Conservation (phyloP, 202 grass and related monocot genomes). For the Brachypodium distachyon region DNA sequence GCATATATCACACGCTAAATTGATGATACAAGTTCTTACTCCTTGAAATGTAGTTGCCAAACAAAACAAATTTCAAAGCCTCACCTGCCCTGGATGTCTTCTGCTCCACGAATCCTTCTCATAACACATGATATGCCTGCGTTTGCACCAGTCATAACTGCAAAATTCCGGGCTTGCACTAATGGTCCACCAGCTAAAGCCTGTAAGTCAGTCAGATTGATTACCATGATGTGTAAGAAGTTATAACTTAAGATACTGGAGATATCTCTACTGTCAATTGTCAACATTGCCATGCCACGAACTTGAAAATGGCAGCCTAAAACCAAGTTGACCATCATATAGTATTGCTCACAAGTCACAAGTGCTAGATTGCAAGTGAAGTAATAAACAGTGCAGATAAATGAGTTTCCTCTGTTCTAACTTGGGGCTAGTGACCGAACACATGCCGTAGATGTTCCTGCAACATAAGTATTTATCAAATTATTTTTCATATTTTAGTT, state of each 20-base stretch:
- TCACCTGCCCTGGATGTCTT: constrained; percentile 87
- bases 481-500: background rate
- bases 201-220: background rate
- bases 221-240: background rate
- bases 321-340: background rate
- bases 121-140: constrained; percentile 83
- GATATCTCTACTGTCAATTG: background rate
- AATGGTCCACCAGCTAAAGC: constrained; percentile 74
- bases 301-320: background rate
- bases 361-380: background rate
- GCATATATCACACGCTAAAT: background rate
- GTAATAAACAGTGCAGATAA: background rate
- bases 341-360: background rate
- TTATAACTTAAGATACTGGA: background rate
- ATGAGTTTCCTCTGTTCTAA: background rate
- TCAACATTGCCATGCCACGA: background rate
- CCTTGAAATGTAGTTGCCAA: background rate
- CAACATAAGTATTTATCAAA: background rate
- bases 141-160: constrained; percentile 89
- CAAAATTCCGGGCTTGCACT: constrained; percentile 91
- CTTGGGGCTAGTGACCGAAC: background rate
- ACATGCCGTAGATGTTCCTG: background rate
- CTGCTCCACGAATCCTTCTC: constrained; percentile 83
- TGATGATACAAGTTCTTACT: background rate
- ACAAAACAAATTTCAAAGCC: background rate